Percentiles rank a stretch among this genome's conserved stretches.
Evolutionary conservation across 2,329 filamentous ascomycete species (phyloP).

Genomic region (Talaromyces sp.): DNA sequence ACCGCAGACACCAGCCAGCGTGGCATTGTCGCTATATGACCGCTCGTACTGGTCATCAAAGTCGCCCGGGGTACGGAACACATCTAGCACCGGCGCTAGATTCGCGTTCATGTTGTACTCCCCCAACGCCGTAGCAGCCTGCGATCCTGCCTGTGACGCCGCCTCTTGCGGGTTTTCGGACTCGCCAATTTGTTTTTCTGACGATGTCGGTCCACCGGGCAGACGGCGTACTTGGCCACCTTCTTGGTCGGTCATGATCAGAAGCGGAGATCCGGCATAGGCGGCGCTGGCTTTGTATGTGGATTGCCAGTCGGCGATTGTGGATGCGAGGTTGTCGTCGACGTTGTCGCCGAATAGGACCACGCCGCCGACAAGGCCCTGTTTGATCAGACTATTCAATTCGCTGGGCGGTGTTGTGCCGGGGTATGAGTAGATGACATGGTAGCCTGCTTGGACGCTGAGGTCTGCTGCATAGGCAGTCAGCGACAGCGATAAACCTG

Average conservation of each 20-base stretch:
- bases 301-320: constrained; percentile 19
- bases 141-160: constrained; percentile 18
- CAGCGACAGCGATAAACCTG: background rate
- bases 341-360: constrained; percentile 28
- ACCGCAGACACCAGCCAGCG: constrained; percentile 18
- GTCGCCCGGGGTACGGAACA: constrained; percentile 21
- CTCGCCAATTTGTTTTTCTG: constrained; percentile 21
- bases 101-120: constrained; percentile 20
- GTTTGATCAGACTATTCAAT: constrained; percentile 20
- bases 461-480: constrained; percentile 8
- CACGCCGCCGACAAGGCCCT: constrained; percentile 27
- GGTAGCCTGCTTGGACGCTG: constrained; percentile 17
- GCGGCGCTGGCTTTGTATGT: constrained; percentile 17
- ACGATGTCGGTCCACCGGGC: constrained; percentile 19
- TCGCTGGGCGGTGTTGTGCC: constrained; percentile 21
- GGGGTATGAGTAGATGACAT: constrained; percentile 29
- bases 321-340: constrained; percentile 17
- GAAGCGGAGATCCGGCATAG: constrained; percentile 20
- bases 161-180: constrained; percentile 13
- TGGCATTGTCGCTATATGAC: constrained; percentile 22
- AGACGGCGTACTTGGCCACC: constrained; percentile 25
- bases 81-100: constrained; percentile 25
- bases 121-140: constrained; percentile 17
- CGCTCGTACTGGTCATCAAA: constrained; percentile 22
- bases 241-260: constrained; percentile 31